These are phyloP conservation scores for Penicillium pancosmium DNA, from an alignment of 495 filamentous ascomycete species.

Conservation along the genomic window DNA sequence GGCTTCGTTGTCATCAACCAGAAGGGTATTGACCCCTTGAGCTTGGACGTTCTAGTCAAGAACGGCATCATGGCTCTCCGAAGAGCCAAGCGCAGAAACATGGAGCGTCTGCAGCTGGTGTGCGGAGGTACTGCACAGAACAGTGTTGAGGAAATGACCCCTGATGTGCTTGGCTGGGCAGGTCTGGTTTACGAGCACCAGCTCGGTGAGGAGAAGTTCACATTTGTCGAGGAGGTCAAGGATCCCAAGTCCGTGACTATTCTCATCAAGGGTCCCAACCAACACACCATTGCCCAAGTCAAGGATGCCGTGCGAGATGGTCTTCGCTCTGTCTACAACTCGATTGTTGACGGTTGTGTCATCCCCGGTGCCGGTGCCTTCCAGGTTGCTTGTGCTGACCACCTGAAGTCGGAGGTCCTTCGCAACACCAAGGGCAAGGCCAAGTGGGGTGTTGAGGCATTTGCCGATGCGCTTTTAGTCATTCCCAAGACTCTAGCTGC, in stretches of 20 bases:
- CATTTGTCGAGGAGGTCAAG: constrained; percentile 98
- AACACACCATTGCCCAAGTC: constrained; percentile 94
- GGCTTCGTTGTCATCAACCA: constrained; percentile 98
- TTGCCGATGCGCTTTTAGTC: constrained; percentile 88
- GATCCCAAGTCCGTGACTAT: constrained; percentile 98
- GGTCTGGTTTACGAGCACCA: constrained; percentile 97
- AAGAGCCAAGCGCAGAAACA: constrained; percentile 95
- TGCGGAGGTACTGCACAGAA: constrained; percentile 92
- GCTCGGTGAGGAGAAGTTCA: constrained; percentile 98
- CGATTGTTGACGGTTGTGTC: constrained; percentile 94
- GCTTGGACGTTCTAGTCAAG: constrained; percentile 93
- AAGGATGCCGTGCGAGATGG: constrained; percentile 98
- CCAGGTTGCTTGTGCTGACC: constrained; percentile 91
- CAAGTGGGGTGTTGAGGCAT: constrained; percentile 90
- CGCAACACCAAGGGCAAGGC: constrained; percentile 92
- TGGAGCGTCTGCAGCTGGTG: constrained; percentile 95
- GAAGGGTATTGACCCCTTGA: constrained; percentile 97
- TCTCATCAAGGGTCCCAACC: constrained; percentile 96
- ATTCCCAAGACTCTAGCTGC: constrained; percentile 97
- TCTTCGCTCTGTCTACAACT: constrained; percentile 94
- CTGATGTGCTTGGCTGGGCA: constrained; percentile 93
- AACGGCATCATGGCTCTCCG: constrained; percentile 95
- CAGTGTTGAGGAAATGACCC: constrained; percentile 89
- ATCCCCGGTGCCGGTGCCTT: constrained; percentile 95
- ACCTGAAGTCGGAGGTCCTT: constrained; percentile 82